Percentiles rank a stretch among this genome's conserved stretches.
These are phyloP conservation scores for Nothophytophthora sp. DNA, from an alignment of 352 stramenopile genomes.

Conservation along the genomic window DNA sequence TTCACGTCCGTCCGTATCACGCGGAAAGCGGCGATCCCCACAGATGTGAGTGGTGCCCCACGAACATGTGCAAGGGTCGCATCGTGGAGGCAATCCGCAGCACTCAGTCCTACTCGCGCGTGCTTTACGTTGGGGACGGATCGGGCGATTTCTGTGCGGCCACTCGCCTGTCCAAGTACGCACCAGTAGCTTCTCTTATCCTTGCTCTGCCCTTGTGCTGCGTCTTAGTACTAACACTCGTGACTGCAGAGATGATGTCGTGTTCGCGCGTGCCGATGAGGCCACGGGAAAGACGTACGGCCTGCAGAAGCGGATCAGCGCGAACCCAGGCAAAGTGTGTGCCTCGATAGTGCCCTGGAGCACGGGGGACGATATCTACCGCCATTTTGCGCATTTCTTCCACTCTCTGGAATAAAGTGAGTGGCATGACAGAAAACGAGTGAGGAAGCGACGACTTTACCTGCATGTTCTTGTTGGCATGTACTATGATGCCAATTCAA, in stretches of 20 bases:
- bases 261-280: constrained; percentile 66
- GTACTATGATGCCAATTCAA: no score
- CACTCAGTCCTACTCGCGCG: constrained; percentile 30
- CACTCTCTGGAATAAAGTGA: no score
- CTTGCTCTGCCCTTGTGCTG: no score
- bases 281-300: constrained; percentile 48
- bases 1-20: constrained; percentile 65
- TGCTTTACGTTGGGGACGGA: constrained; percentile 80
- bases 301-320: constrained; percentile 52
- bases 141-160: constrained; percentile 69
- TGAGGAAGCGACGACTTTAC: no score
- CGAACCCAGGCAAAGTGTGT: constrained; percentile 30
- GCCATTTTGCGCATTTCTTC: constrained; percentile 41
- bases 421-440: no score
- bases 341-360: constrained; percentile 60
- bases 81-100: constrained; percentile 58
- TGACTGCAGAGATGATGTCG: constrained; percentile 41
- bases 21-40: constrained; percentile 34
- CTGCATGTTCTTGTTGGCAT: no score
- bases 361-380: constrained; percentile 64
- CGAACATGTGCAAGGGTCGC: constrained; percentile 84
- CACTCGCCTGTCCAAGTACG: constrained; percentile 56
- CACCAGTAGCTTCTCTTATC: no score
- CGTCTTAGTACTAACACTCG: background rate
- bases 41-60: constrained; percentile 55